Evolutionary conservation across 176 grass and related monocot species (phyloP).

Genomic region (Calamus simplicifolius): DNA sequence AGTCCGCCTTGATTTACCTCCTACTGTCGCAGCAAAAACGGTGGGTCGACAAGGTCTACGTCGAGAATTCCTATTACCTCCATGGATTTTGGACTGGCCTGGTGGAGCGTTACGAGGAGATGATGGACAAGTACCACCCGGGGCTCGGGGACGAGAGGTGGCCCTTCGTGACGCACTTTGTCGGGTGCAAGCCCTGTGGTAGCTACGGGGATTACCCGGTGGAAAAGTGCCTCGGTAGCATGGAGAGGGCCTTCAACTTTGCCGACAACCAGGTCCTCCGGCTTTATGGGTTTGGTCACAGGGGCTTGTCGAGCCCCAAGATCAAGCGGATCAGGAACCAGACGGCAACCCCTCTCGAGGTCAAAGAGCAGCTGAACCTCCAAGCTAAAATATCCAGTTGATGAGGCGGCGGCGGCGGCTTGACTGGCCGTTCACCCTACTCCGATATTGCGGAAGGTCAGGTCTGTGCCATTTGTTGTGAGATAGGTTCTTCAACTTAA

Average conservation of each 20-base stretch:
- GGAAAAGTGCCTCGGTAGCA: slow-evolving; percentile 45
- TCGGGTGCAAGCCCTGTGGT: slow-evolving; percentile 89
- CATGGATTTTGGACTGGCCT: slow-evolving; percentile 76
- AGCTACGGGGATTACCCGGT: slow-evolving; percentile 56
- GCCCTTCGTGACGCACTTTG: slow-evolving; percentile 91
- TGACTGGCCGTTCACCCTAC: too few species aligned
- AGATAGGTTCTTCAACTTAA: too few species aligned
- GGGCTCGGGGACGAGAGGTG: slow-evolving; percentile 54
- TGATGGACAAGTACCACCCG: slow-evolving; percentile 36
- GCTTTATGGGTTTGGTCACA: slow-evolving; percentile 71
- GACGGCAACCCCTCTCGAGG: slow-evolving; percentile 42
- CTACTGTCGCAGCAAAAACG: slow-evolving; percentile 48
- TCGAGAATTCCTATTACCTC: slow-evolving; percentile 72
- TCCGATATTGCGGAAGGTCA: too few species aligned
- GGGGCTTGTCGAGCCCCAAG: slow-evolving; percentile 38
- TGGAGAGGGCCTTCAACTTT: slow-evolving; percentile 85
- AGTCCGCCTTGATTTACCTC: slow-evolving; percentile 82
- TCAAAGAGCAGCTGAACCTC: slow-evolving; percentile 37
- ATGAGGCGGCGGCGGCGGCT: too few species aligned
- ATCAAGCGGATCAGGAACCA: slow-evolving; percentile 46
- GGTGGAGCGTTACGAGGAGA: slow-evolving; percentile 62
- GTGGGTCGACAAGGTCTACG: slow-evolving; percentile 51
- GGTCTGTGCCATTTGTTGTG: too few species aligned
- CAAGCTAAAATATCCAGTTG: slow-evolving; percentile 21
- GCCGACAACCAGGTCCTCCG: slow-evolving; percentile 74